These are phyloP conservation scores for Taxillus chinensis DNA, from an alignment of 164 flowering plant species.

Conservation along the genomic window DNA sequence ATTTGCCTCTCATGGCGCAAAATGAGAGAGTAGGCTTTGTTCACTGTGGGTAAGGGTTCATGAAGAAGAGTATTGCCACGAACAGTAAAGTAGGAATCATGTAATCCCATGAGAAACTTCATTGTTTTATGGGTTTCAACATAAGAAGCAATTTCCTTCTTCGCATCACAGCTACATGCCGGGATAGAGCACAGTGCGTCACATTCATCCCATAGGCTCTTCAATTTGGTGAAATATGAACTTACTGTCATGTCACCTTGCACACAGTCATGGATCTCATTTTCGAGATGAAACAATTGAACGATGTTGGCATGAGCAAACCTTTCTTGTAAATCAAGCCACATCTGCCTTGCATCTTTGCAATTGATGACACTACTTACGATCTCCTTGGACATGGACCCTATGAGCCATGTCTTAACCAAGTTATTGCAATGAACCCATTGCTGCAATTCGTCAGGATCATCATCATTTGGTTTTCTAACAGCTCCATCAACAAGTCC, in stretches of 20 bases:
- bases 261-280: too few species aligned
- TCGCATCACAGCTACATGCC: too few species aligned
- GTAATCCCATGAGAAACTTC: too few species aligned
- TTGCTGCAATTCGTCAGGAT: neutral
- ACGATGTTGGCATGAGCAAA: neutral
- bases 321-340: neutral
- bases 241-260: too few species aligned
- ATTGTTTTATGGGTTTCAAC: too few species aligned
- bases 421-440: neutral
- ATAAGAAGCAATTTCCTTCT: too few species aligned
- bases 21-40: neutral
- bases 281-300: neutral
- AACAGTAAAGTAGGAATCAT: neutral
- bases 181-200: too few species aligned
- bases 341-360: neutral
- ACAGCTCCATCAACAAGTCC: neutral
- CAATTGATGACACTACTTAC: neutral
- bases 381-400: conserved; percentile 2
- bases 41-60: neutral
- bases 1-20: neutral
- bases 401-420: neutral
- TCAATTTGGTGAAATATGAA: too few species aligned
- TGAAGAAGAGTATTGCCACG: neutral
- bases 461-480: neutral
- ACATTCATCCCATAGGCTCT: too few species aligned